Base-by-base conservation (phyloP, 345 rosid genomes). In the Toxicodendron radicans region DNA sequence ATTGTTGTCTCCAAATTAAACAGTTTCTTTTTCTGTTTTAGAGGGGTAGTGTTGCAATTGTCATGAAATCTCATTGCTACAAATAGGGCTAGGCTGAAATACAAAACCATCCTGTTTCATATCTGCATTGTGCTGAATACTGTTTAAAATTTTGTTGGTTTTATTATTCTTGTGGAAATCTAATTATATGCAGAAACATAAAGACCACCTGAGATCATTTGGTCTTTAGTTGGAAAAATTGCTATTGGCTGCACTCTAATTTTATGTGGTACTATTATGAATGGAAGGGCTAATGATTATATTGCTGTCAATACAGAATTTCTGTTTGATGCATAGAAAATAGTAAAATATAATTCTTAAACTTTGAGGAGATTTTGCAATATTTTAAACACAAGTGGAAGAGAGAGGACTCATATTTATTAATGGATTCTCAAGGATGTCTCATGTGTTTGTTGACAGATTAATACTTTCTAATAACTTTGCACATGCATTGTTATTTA, bases 401-500 rank as follows among this genome's bases (percentile, higher is more conserved):
- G 63, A 13, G 43, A 60, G 18, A 10, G 65, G 38, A 61, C 65
- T 14, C 45, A 30, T 17, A 60, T 14, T 35, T 30, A 14, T 17
- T 20, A 8, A 17, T 32, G 65, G 54, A 51, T 51, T 61, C 43
- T 61, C 65, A 61, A 32, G 65, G 21, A 17, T 18, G 65, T 61
- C 45, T 38, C 38, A 35, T 38, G 8, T 38, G 43, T 38, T 38
- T 38, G 43, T 38, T 61, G 38, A 5, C 65, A 3, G 18, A 33
- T 61, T 7, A 61, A 33, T 61, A n/a, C 43, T 61, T 30, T 61
- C 41, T 61, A 30, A 61, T 61, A 61, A 33, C 1, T 20, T 67
- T 58, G 17, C 21, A 58, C 12, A n/a, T 62, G 20, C 61, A 11
- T 65, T 64, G 51, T 52, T 60, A 11, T 76, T 57, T 63, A 48